Evolutionary conservation across 1,284 basidiomycete genomes (phyloP), one percentile per base, ranked within the genome.

Genomic region (Xerocomus nothofagi): DNA sequence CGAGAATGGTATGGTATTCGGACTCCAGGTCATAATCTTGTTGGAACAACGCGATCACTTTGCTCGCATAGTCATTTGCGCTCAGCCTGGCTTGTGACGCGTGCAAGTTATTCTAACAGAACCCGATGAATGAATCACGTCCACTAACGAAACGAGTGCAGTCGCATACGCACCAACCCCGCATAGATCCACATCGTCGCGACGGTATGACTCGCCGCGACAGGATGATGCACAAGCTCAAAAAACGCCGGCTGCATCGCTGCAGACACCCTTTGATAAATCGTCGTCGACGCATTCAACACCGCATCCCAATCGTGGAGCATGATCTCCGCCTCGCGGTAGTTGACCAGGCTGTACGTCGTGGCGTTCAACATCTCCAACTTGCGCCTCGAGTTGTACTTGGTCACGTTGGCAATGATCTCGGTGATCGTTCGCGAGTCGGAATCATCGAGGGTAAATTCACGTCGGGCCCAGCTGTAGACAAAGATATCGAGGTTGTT

Each of bases 291-390:
- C 36, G 26, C 27, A 24, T 41, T 30, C 20, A 45, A 42, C 27
- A 42, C 21, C 8, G 20, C 9, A 12, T 12, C 38, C 27, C 37
- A 43, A 14, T 15, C 27, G n/a, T 18, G 38, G 7, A 45, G 21
- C 38, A 44, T 44, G 4, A 88, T 31, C 17, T 50, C 38, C 14
- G 38, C n/a, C 14, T 49, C 32, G 21, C 38, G 26, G 11, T 32
- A 49, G 21, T 41, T 40, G 27, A 48, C 31, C 26, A 36, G 32
- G 36, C 27, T 45, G 26, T 37, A 41, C 23, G 27, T 32, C 21
- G 49, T 37, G 21, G 21, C 10, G 33, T 37, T 37, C 29, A 46
- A 27, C 44, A 38, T 46, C 44, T 45, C 36, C 4, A n/a, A n/a
- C 27, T 39, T 39, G 20, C 20, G 17, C 14, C 20, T 45, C 21